Base-by-base conservation (phyloP, 805 yeast genomes). In the Starmerella stigmatis region DNA sequence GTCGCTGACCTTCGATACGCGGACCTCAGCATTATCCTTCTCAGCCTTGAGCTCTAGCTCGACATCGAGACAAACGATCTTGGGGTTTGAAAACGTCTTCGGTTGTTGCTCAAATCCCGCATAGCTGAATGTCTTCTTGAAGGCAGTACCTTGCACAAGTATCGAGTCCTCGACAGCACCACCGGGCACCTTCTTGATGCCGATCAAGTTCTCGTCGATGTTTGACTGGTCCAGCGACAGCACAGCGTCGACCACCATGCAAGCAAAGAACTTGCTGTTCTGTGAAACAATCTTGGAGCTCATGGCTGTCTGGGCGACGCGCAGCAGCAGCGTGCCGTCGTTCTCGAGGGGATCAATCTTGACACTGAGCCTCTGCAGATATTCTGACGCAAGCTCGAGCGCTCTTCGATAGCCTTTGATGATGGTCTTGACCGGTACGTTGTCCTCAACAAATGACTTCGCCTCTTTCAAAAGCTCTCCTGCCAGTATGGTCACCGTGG, bases 31-130 rank as follows among this genome's bases (percentile, higher is more conserved):
- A 62, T 92, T 92, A 64, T 92, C 98, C 70, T 86, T 89, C 69
- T 92, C 98, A 1, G 97, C 97, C 68, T 92, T 92, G 61, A 92
- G 76, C 69, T 92, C 98, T 55, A 92, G 73, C 64, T 92, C 98
- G 32, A 92, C 88, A 60, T 92, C 92, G 60, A 92, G 72, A 57
- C 79, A 76, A 46, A 92, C 69, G 52, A 92, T 77, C 64, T 80
- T 84, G 38, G 98, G 96, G 63, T 84, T 71, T 16, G 58, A 57
- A 62, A 92, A 86, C 43, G 63, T 66, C 65, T 92, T 92, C 42
- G 98, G 98, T 66, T 92, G 98, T 70, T 92, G 98, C 66, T 92
- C 98, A 63, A 92, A 92, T 3, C 98, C 98, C 38, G 98, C 98
- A 59, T 92, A 92, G 21, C 96, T 81, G 59, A 92, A 92, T 0